A percentile compares a stretch with the other conserved stretches of the same genome.
phyloP scores from a whole-genome alignment of 2,329 filamentous ascomycete species.

The Parastagonospora avenae region DNA sequence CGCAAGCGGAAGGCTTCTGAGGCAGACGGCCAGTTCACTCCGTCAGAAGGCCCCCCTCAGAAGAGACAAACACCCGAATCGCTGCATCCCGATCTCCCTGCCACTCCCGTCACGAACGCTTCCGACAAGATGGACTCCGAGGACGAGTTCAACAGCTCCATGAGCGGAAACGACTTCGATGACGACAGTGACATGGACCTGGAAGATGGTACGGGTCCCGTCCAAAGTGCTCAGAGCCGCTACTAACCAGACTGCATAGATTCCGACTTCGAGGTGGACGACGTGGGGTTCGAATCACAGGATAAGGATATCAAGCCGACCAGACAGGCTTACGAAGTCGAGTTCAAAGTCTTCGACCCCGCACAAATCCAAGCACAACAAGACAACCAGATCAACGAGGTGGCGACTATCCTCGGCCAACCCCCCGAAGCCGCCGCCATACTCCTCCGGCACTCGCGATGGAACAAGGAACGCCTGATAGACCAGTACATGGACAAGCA shows the following conservation, averaged over 20 bases:
- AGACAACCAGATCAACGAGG: conserved; percentile 82
- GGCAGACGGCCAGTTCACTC: conserved; percentile 31
- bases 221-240: neutral
- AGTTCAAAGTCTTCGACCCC: conserved; percentile 81
- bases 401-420: conserved; percentile 88
- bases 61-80: conserved; percentile 33
- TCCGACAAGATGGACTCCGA: conserved; percentile 84
- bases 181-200: conserved; percentile 73
- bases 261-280: conserved; percentile 61
- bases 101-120: conserved; percentile 41
- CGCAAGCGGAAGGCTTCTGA: conserved; percentile 49
- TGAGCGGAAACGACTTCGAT: conserved; percentile 76
- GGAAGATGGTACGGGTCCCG: conserved; percentile 46
- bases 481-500: conserved; percentile 95
- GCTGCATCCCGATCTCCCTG: conserved; percentile 28
- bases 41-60: conserved; percentile 36
- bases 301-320: conserved; percentile 75
- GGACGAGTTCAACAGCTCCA: conserved; percentile 86
- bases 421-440: conserved; percentile 90
- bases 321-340: conserved; percentile 79
- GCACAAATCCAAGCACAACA: conserved; percentile 84
- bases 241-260: conserved; percentile 41
- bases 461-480: conserved; percentile 95
- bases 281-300: conserved; percentile 65
- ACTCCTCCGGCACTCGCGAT: conserved; percentile 83